These are phyloP conservation scores for Chaetothyriales sp. DNA, from an alignment of 2,329 filamentous ascomycete genomes.

Conservation along the genomic window DNA sequence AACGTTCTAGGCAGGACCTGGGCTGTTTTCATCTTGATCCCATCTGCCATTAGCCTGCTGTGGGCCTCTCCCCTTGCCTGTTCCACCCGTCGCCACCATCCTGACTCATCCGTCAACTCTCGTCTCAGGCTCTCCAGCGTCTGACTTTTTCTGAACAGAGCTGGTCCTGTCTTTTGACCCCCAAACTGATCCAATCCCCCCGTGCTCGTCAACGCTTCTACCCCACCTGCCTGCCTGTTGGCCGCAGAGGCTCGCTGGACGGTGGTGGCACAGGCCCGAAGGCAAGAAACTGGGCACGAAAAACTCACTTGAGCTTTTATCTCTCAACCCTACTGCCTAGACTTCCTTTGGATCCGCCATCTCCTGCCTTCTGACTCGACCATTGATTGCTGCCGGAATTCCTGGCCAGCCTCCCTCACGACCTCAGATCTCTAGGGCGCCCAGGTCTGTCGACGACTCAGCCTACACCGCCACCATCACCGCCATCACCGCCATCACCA, in stretches of 20 bases:
- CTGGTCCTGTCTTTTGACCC: too few relatives aligned
- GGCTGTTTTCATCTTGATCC: too few relatives aligned
- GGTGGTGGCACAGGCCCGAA: background rate
- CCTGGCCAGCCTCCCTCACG: too few relatives aligned
- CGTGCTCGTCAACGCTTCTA: background rate
- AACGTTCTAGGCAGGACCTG: background rate
- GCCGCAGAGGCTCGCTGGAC: background rate
- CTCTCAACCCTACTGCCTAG: background rate
- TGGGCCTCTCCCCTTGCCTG: too few relatives aligned
- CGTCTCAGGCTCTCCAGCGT: background rate
- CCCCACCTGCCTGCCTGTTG: background rate
- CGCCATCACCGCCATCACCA: background rate
- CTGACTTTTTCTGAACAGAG: too few relatives aligned
- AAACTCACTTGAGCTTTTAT: background rate
- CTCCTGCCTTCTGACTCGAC: background rate
- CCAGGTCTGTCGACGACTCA: background rate
- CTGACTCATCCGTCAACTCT: background rate
- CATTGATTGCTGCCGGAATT: background rate
- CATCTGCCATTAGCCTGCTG: background rate
- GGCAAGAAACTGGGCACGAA: background rate
- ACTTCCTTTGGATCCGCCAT: background rate
- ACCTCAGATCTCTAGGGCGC: background rate
- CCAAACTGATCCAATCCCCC: too few relatives aligned
- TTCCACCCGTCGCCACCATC: background rate
- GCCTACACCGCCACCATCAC: background rate